Evolutionary conservation across 2,329 filamentous ascomycete species (phyloP), one percentile per base, ranked within the genome.

Genomic region (Dryadomyces quercivorus): DNA sequence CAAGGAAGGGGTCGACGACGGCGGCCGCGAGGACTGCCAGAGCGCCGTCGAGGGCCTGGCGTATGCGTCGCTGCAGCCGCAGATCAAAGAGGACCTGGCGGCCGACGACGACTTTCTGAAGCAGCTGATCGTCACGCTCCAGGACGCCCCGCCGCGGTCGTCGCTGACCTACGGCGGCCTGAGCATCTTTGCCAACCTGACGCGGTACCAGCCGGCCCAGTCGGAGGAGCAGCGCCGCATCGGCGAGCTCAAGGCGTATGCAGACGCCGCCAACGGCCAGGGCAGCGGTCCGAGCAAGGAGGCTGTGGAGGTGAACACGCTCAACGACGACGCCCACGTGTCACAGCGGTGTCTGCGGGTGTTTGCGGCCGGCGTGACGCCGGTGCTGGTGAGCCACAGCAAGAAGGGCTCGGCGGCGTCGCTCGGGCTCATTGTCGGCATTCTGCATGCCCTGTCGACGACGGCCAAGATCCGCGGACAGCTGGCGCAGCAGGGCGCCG

Each of bases 171-270:
- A 95, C 64, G 92, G 92, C 50, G 86, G 83, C 18, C 75, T 98
- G 44, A 95, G 86, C 64, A 86, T 96, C 54, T 78, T 97, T 60
- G 75, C 82, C 54, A 96, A 97, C 64, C 72, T 98, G 52, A 95
- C 89, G 15, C 76, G 80, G 34, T 97, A 95, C 65, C 77, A 81
- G 44, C 90, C 90, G 7, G 74, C 75, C 8, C 75, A 91, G 44
- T 85, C 88, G 0, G 92, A 96, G 59, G 93, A 98, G 68, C 86
- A 96, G 63, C 93, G 92, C 71, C 89, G 88, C 64, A 88, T 98
- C 72, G 80, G 80, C 6, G 88, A 98, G 66, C 78, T 98, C 47
- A 96, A 95, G 72, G 88, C 90, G 2, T 98, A 97, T 63, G 93
- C 93, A 15, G 88, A 95, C 64, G 86, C 89, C 0, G 83, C 42